phyloP scores from a whole-genome alignment of 495 filamentous ascomycete species.

The Hypomontagnella monticulosa region DNA sequence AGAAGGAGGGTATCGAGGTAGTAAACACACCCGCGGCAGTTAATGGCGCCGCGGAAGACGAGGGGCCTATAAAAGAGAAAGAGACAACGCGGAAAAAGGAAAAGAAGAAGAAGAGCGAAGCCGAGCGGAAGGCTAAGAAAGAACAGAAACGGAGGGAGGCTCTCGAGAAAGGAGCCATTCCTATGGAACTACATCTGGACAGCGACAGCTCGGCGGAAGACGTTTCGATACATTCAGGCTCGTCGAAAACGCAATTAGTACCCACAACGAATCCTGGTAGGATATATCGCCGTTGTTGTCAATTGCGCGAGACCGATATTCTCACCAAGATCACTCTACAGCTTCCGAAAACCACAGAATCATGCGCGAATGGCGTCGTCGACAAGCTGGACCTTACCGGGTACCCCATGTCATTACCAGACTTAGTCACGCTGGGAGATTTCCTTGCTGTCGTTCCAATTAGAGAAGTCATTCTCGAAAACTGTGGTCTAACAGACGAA shows the following conservation, averaged over 20 bases:
- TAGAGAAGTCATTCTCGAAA: slow-evolving; percentile 82
- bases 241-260: slow-evolving; percentile 66
- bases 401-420: slow-evolving; percentile 82
- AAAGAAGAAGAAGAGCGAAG: slow-evolving; percentile 91
- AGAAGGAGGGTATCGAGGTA: slow-evolving; percentile 41
- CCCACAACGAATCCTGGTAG: slow-evolving; percentile 91
- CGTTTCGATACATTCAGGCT: slow-evolving; percentile 36
- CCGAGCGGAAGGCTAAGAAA: slow-evolving; percentile 84
- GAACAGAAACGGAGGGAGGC: slow-evolving; percentile 82
- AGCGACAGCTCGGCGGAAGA: slow-evolving; percentile 57
- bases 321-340: slow-evolving; percentile 89
- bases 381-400: slow-evolving; percentile 83
- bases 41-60: slow-evolving; percentile 44
- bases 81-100: slow-evolving; percentile 78
- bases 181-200: slow-evolving; percentile 76
- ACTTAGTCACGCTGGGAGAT: slow-evolving; percentile 87
- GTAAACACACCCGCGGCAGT: slow-evolving; percentile 41
- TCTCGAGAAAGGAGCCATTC: slow-evolving; percentile 82
- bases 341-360: slow-evolving; percentile 73
- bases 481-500: slow-evolving; percentile 86
- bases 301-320: slow-evolving; percentile 88
- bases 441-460: slow-evolving; percentile 95
- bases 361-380: slow-evolving; percentile 72
- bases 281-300: slow-evolving; percentile 95
- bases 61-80: slow-evolving; percentile 48